Evolutionary conservation across 192 early-diverging fungal species (phyloP), one percentile per base, ranked within the genome.

Genomic region (Coemansia javaensis): DNA sequence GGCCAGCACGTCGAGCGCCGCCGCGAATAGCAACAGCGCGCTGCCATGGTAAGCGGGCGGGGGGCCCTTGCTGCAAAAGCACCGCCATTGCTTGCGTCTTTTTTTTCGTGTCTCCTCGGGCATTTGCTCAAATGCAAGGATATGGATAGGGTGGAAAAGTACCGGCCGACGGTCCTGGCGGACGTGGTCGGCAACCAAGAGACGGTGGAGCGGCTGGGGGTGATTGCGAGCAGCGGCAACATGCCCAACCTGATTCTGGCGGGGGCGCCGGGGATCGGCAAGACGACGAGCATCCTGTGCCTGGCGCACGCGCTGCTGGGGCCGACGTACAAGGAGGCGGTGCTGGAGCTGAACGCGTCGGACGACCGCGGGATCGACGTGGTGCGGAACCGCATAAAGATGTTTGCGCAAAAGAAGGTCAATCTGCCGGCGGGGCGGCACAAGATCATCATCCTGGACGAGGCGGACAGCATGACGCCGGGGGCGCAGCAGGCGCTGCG

Each of bases 331-430:
- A 94, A 96, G 63, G 93, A 96, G 52, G 96, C 89, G 13, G 93
- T 99, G 12, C 60, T 97, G 24, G 96, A 99, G 59, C 73, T 99
- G 35, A 99, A 99, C 55, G 96, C 96, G n/a, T 97, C 94, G 0
- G 96, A 99, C 56, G 96, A 99, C 63, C 65, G 67, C 56, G 93
- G 93, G 22, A 96, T 99, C 44, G 93, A 94, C 31, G 90, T 96
- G 14, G 93, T 99, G 12, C 80, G 96, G 37, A 94, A 94, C 77
- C 79, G 84, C 37, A 96, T 99, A 77, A 99, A 99, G 59, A 86
- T 89, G 73, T 99, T 99, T 85, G 96, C 96, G 9, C 93, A 99
- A 56, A 97, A 92, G 51, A 99, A 97, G 50, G 92, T 99, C 13
- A 97, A 92, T 1, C 68, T 99, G 32, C 90, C 93, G 6, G 63